Percentiles rank a stretch among this genome's conserved stretches.
These are phyloP conservation scores for Porphyrellus cyaneotinctus DNA, from an alignment of 768 basidiomycete genomes.

Conservation along the genomic window DNA sequence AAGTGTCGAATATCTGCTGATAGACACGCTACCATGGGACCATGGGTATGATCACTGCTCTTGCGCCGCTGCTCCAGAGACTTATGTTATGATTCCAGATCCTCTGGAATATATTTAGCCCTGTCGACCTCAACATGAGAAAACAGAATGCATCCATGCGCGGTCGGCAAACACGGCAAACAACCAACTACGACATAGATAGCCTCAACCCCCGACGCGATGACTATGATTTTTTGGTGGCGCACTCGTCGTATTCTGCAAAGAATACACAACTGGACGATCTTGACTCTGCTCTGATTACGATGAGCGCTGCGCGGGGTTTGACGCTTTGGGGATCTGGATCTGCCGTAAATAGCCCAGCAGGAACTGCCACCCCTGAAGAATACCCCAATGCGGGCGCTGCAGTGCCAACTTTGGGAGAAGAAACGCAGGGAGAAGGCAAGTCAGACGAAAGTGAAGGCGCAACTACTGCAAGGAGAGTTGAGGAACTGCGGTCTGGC, in stretches of 20 bases:
- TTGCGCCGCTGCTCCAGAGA: neutral
- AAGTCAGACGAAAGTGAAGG: neutral
- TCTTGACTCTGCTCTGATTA: constrained; percentile 46
- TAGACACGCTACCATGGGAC: constrained; percentile 47
- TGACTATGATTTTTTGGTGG: constrained; percentile 51
- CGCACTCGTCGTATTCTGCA: constrained; percentile 40
- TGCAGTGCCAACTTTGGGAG: neutral
- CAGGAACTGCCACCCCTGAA: neutral
- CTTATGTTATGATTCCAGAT: constrained; percentile 34
- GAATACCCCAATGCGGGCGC: neutral
- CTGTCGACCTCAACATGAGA: constrained; percentile 32
- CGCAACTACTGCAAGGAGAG: neutral
- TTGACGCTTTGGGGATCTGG: constrained; percentile 45
- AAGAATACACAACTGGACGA: constrained; percentile 41
- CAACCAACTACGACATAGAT: constrained; percentile 10
- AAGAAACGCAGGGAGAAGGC: neutral
- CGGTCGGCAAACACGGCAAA: constrained; percentile 23
- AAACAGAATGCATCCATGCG: constrained; percentile 44
- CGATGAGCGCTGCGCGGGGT: constrained; percentile 44
- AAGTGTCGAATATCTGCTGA: constrained; percentile 46
- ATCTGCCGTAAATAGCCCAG: neutral
- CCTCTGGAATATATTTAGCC: constrained; percentile 41
- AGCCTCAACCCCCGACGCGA: constrained; percentile 29
- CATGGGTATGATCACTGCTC: constrained; percentile 44
- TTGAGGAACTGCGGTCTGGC: neutral